Base-by-base conservation (phyloP, 2,329 filamentous ascomycete genomes). In the Hypoxylon sp. region DNA sequence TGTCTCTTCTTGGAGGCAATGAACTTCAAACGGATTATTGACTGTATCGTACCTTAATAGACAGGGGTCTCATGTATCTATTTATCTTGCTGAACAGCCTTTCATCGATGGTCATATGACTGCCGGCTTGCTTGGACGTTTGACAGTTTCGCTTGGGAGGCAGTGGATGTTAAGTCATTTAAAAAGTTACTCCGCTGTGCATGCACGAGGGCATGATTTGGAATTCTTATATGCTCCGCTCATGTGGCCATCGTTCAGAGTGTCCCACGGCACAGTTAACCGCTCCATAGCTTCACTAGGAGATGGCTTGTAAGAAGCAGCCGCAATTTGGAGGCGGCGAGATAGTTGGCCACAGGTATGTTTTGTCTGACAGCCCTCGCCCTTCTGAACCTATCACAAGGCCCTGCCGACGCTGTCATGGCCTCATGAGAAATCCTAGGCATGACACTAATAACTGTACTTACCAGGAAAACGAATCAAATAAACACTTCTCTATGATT, bases 201-300 rank as follows among this genome's bases (percentile, higher is more conserved):
- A 46, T 61, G 60, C 41, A 53, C 41, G 9, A 23, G n/a, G 23
- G 11, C 17, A 46, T 64, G 65, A 71, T 71, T 71, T 71, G 68
- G 68, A 71, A 71, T 71, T 68, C 36, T 28, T 14, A 23, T 63
- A 56, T 50, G 55, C 60, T 63, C 34, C 36, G 21, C 57, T n/a
- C 45, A 58, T 65, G 66, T 68, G 52, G 45, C 49, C 36, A 11
- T 55, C 49, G 11, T 17, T 36, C 36, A 46, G 51, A 62, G 43
- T 61, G 41, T 25, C 41, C 45, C 61, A 34, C 65, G 63, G 65
- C 63, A 67, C 21, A 53, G 45, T 63, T 62, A 69, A 53, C 63
- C 68, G 63, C 57, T 45, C 21, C 5, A n/a, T 60, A 62, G 19
- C 11, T 45, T 61, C 34, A 13, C 36, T 17, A 9, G 41, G 25